These are phyloP conservation scores for Nemania abortiva DNA, from an alignment of 2,329 filamentous ascomycete genomes.

Conservation along the genomic window DNA sequence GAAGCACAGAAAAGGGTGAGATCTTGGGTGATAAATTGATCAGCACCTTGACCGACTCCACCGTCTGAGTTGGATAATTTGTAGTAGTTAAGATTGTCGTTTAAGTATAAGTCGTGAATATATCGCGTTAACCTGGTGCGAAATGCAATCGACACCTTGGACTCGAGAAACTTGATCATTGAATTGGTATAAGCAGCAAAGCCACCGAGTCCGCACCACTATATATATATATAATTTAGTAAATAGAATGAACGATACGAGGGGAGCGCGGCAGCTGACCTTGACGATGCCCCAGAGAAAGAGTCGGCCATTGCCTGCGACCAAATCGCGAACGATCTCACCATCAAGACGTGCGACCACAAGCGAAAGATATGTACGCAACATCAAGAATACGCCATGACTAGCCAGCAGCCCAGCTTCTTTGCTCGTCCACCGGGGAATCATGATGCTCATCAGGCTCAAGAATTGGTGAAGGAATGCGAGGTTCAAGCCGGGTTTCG, in stretches of 20 bases:
- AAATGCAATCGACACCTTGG: slow-evolving; percentile 98
- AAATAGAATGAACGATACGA: background rate
- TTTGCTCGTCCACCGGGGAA: slow-evolving; percentile 94
- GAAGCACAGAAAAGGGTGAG: slow-evolving; percentile 94
- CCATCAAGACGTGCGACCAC: slow-evolving; percentile 94
- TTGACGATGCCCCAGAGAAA: slow-evolving; percentile 92
- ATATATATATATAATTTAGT: slow-evolving; percentile 33
- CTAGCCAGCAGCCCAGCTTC: slow-evolving; percentile 91
- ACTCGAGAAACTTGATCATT: slow-evolving; percentile 98
- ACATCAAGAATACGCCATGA: slow-evolving; percentile 88
- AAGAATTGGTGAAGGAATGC: slow-evolving; percentile 97
- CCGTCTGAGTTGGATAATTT: slow-evolving; percentile 94
- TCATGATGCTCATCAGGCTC: slow-evolving; percentile 96
- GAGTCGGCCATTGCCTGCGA: slow-evolving; percentile 90
- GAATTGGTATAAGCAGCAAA: slow-evolving; percentile 97
- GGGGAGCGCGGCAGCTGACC: slow-evolving; percentile 54
- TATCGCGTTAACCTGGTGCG: slow-evolving; percentile 93
- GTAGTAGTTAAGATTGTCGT: slow-evolving; percentile 95
- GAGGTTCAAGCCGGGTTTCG: slow-evolving; percentile 93
- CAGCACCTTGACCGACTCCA: slow-evolving; percentile 88
- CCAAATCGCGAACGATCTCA: slow-evolving; percentile 94
- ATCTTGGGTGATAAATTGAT: slow-evolving; percentile 98
- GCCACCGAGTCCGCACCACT: slow-evolving; percentile 93
- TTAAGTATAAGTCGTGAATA: slow-evolving; percentile 96
- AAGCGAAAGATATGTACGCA: slow-evolving; percentile 93